Conservation (phyloP, 2,329 filamentous ascomycete genomes). For the Diplodia corticola region DNA sequence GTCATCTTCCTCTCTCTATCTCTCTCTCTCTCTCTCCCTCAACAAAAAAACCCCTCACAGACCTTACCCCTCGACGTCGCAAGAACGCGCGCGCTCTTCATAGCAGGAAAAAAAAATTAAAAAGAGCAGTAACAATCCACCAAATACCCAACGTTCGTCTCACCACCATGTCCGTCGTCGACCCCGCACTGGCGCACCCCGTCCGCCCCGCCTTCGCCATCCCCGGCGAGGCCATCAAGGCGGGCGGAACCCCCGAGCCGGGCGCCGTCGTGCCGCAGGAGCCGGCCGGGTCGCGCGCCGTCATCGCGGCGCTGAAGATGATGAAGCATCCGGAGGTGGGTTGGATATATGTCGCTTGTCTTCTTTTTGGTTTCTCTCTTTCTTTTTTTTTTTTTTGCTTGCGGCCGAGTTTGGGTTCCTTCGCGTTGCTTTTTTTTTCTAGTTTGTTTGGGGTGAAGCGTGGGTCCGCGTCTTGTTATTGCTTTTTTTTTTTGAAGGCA, state of each 20-base stretch:
- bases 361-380: too few relatives aligned
- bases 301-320: not conserved
- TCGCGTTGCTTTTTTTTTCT: not conserved
- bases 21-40: not conserved
- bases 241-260: not conserved
- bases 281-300: not conserved
- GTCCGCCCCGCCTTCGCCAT: constrained; percentile 9
- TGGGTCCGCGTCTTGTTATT: too few relatives aligned
- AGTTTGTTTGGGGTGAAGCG: too few relatives aligned
- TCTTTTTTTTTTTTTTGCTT: not conserved
- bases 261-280: constrained; percentile 1
- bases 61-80: too few relatives aligned
- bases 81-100: too few relatives aligned
- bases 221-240: not conserved
- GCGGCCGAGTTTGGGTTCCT: not conserved
- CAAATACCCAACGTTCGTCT: not conserved
- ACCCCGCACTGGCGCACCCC: not conserved
- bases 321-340: not conserved
- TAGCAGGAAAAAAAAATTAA: not conserved
- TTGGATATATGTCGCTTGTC: too few relatives aligned
- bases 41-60: too few relatives aligned
- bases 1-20: too few relatives aligned
- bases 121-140: not conserved
- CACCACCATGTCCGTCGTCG: constrained; percentile 19
- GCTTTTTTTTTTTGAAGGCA: too few relatives aligned